Conservation (phyloP, 192 early-diverging fungal species). For the Backusella liffmaniae region DNA sequence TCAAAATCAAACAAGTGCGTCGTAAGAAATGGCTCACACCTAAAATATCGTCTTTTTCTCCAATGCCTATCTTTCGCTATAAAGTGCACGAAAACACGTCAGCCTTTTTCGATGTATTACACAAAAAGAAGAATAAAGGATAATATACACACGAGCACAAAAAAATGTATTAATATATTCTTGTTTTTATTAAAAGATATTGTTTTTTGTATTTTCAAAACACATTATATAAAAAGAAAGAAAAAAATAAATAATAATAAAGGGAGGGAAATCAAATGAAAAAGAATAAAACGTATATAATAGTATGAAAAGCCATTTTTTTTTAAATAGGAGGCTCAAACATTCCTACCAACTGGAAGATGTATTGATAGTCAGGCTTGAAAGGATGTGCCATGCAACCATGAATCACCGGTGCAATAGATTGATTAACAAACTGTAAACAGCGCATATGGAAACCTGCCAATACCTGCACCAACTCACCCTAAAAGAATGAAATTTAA, state of each 20-base stretch:
- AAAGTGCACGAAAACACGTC: neutral
- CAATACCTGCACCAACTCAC: constrained; percentile 50
- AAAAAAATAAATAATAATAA: constrained; percentile 1
- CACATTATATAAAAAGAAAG: neutral
- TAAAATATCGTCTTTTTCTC: neutral
- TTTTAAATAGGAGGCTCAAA: constrained; percentile 12
- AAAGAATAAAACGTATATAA: neutral
- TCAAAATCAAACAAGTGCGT: neutral
- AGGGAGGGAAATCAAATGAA: neutral
- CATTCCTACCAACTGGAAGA: constrained; percentile 30
- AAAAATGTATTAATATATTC: neutral
- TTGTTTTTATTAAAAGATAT: constrained; percentile 1
- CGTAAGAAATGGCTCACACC: neutral
- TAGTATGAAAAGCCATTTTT: neutral
- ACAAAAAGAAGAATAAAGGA: neutral
- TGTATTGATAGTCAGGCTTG: constrained; percentile 32
- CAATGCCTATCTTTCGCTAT: neutral
- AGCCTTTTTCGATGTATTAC: neutral
- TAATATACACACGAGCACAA: neutral
- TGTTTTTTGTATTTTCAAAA: neutral
- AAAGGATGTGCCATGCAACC: constrained; percentile 33
- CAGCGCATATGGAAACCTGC: constrained; percentile 58
- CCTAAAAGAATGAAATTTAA: constrained; percentile 25
- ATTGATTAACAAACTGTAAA: constrained; percentile 45
- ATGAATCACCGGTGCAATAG: constrained; percentile 32